Evolutionary conservation across 495 filamentous ascomycete genomes (phyloP).

Genomic region (Evernia prunastri): DNA sequence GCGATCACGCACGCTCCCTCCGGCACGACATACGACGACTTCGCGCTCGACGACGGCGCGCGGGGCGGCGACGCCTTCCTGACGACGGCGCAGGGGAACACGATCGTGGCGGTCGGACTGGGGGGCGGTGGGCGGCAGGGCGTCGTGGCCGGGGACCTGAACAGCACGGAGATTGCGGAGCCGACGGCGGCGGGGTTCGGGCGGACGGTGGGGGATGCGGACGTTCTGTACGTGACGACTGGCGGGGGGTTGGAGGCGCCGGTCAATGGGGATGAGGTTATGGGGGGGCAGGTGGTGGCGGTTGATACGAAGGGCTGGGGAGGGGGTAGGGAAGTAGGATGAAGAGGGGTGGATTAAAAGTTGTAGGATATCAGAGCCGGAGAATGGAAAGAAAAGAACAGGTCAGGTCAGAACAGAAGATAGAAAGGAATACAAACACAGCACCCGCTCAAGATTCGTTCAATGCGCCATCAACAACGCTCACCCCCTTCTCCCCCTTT

Average conservation of each 20-base stretch:
- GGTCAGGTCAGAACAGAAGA: too few relatives aligned
- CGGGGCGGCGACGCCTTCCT: conserved; percentile 20
- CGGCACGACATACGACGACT: conserved; percentile 30
- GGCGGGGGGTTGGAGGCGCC: conserved; percentile 6
- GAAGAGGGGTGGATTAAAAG: too few relatives aligned
- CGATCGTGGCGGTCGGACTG: conserved; percentile 20
- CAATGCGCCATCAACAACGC: too few relatives aligned
- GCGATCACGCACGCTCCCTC: background rate
- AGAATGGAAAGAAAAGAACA: too few relatives aligned
- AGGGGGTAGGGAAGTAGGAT: too few relatives aligned
- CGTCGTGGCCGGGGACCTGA: conserved; percentile 10
- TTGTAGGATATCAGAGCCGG: too few relatives aligned
- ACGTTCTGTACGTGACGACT: conserved; percentile 19
- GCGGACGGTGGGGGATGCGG: conserved; percentile 18
- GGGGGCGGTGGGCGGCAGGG: background rate
- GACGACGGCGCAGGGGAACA: conserved; percentile 14
- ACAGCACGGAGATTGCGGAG: conserved; percentile 19
- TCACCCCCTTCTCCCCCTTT: too few relatives aligned
- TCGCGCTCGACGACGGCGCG: conserved; percentile 25
- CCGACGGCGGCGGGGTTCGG: conserved; percentile 31
- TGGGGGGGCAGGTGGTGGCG: conserved; percentile 16
- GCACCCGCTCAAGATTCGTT: too few relatives aligned
- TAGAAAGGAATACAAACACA: too few relatives aligned
- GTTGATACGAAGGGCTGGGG: background rate
- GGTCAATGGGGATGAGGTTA: conserved; percentile 12